phyloP scores from a whole-genome alignment of 805 yeast genomes.

The Danielia reshetovae region DNA sequence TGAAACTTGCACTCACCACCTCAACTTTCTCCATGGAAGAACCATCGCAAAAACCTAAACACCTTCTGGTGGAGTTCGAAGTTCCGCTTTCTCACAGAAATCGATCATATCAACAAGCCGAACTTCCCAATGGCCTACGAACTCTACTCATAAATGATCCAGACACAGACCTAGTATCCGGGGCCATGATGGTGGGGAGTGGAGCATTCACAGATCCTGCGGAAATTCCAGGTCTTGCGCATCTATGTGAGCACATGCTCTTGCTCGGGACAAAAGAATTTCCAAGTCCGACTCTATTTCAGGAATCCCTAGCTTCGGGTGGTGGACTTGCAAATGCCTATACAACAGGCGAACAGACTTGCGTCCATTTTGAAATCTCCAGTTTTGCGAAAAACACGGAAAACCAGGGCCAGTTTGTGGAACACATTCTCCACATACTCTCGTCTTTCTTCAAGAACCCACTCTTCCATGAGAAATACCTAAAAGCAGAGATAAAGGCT shows the following conservation, averaged over 20 bases:
- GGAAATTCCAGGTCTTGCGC: constrained; percentile 77
- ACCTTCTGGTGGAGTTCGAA: not conserved
- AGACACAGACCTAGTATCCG: constrained; percentile 56
- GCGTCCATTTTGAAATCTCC: constrained; percentile 62
- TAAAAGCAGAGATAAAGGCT: constrained; percentile 53
- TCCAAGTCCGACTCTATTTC: constrained; percentile 37
- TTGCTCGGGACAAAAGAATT: constrained; percentile 32
- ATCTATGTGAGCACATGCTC: constrained; percentile 78
- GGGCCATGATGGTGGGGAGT: constrained; percentile 68
- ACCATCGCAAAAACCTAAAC: too few relatives aligned
- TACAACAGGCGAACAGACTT: constrained; percentile 65
- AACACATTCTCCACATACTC: constrained; percentile 45
- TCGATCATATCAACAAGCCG: constrained; percentile 42
- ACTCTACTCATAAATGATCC: constrained; percentile 76
- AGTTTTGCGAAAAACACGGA: constrained; percentile 23
- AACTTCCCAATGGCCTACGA: constrained; percentile 65
- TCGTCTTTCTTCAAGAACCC: constrained; percentile 52
- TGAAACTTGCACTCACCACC: too few relatives aligned
- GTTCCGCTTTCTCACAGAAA: constrained; percentile 33
- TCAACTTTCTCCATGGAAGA: too few relatives aligned
- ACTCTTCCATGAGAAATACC: constrained; percentile 37
- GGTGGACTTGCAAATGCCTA: constrained; percentile 66
- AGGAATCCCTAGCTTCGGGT: constrained; percentile 36
- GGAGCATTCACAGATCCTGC: constrained; percentile 82
- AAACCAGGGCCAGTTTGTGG: constrained; percentile 28